Percentiles rank a stretch among this genome's conserved stretches.
Evolutionary conservation across 2,329 filamentous ascomycete genomes (phyloP).

Genomic region (Drechslerella coelobrocha): DNA sequence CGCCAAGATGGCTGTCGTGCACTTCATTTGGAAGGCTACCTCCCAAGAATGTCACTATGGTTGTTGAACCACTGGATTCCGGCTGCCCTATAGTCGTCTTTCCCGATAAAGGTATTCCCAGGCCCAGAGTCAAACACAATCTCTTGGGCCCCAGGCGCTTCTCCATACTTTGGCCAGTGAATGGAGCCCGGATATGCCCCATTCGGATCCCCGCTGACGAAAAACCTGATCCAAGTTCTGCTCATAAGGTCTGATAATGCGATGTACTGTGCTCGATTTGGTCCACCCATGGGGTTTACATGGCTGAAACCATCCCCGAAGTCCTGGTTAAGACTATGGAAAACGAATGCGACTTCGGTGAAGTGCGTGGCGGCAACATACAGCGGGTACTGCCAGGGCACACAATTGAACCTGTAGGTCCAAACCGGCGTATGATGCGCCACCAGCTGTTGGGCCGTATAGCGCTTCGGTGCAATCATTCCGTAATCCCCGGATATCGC

Average conservation of each 20-base stretch:
- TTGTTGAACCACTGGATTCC: conserved; percentile 56
- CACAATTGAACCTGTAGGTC: conserved; percentile 70
- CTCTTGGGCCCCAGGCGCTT: conserved; percentile 53
- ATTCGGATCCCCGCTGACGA: conserved; percentile 22
- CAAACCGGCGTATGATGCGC: conserved; percentile 63
- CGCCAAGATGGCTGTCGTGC: too few relatives aligned
- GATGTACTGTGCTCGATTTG: conserved; percentile 52
- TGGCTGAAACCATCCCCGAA: conserved; percentile 45
- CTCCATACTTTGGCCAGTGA: conserved; percentile 56
- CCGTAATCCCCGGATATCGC: conserved; percentile 65
- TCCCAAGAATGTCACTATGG: not conserved
- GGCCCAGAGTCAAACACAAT: conserved; percentile 56
- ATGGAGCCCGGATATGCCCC: conserved; percentile 36
- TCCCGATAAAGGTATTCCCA: conserved; percentile 56
- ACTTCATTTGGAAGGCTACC: too few relatives aligned
- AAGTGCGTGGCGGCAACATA: conserved; percentile 65
- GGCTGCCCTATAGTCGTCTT: conserved; percentile 56
- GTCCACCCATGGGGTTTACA: conserved; percentile 21
- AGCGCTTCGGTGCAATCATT: conserved; percentile 66
- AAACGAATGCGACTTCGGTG: conserved; percentile 58
- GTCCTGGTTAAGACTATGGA: conserved; percentile 53
- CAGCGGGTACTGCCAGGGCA: conserved; percentile 61
- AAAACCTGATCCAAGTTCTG: conserved; percentile 21
- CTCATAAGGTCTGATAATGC: conserved; percentile 34
- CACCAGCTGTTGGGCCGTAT: conserved; percentile 64